Conservation (phyloP, 169 alveolate genomes). For the Cryptosporidium sp. region DNA sequence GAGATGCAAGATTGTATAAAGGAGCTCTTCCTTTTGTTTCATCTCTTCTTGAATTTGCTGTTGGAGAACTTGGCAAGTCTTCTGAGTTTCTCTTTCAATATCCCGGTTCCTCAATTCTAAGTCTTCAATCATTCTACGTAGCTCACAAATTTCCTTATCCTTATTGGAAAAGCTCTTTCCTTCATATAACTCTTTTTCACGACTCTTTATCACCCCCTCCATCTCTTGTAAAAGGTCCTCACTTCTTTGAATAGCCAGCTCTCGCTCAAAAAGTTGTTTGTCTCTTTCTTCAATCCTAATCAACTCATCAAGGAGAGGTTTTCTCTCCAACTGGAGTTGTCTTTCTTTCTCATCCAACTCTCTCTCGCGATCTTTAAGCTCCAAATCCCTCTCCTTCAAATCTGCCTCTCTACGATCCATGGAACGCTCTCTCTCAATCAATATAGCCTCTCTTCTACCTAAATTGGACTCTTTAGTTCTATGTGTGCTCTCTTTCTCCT, state of each 20-base stretch:
- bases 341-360: constrained; percentile 44
- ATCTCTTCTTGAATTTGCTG: constrained; percentile 71
- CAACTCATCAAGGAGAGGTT: constrained; percentile 53
- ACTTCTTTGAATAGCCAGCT: constrained; percentile 36
- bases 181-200: constrained; percentile 58
- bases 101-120: constrained; percentile 41
- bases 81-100: constrained; percentile 59
- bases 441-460: constrained; percentile 8
- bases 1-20: constrained; percentile 60
- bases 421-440: constrained; percentile 27
- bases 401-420: constrained; percentile 5
- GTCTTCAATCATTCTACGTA: constrained; percentile 45
- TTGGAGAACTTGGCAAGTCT: constrained; percentile 58
- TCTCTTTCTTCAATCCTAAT: constrained; percentile 54
- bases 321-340: constrained; percentile 48
- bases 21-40: constrained; percentile 64
- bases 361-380: constrained; percentile 16
- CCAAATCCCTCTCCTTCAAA: constrained; percentile 42
- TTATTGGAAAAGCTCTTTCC: not conserved
- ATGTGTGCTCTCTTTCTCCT: constrained; percentile 32
- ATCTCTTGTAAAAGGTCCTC: constrained; percentile 57
- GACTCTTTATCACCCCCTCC: constrained; percentile 32
- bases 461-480: constrained; percentile 30
- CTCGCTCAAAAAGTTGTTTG: constrained; percentile 54
- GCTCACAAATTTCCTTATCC: constrained; percentile 47